These are phyloP conservation scores for Syzygium malaccense DNA, from an alignment of 441 rosid species.

Conservation along the genomic window DNA sequence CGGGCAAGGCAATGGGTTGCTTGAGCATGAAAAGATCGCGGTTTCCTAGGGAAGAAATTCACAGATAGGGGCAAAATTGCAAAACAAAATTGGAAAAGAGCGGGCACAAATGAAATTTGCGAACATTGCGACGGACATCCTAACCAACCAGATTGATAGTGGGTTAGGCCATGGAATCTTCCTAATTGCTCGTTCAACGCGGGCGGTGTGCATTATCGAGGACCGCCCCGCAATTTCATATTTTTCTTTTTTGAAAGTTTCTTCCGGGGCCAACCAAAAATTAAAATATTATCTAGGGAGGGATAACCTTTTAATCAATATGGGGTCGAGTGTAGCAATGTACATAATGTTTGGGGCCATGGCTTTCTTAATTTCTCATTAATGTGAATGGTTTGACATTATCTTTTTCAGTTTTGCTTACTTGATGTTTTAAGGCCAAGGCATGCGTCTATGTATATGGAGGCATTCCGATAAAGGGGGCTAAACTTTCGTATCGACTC, in stretches of 20 bases:
- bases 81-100: neutral
- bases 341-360: neutral
- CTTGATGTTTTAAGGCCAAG: neutral
- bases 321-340: neutral
- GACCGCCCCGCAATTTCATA: neutral
- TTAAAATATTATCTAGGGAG: neutral
- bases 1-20: neutral
- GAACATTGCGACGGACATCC: neutral
- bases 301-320: neutral
- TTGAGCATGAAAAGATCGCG: neutral
- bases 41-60: neutral
- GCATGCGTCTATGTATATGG: neutral
- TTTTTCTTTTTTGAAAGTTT: neutral
- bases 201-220: neutral
- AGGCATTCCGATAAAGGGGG: neutral
- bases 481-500: neutral
- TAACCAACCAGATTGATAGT: neutral
- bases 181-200: neutral
- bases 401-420: neutral
- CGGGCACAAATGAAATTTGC: neutral
- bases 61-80: neutral
- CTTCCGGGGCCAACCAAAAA: neutral
- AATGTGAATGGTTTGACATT: neutral
- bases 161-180: neutral
- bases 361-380: neutral